A percentile compares a stretch with the other conserved stretches of the same genome.
phyloP scores from a whole-genome alignment of 345 rosid genomes.

The Lenwebbia sp. region DNA sequence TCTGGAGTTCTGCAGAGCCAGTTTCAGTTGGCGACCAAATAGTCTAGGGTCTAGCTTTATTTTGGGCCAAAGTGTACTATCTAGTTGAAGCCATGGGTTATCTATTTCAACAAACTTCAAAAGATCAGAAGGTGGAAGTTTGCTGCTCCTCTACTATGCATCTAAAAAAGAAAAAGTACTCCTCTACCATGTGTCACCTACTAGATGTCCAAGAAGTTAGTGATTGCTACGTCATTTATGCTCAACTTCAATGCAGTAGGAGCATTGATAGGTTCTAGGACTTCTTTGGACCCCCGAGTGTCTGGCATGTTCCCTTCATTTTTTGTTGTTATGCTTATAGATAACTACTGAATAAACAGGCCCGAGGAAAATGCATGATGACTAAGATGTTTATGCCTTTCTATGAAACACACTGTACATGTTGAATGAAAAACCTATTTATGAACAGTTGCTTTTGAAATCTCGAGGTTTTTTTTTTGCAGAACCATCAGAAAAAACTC shows the following conservation, averaged over 20 bases:
- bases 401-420: background rate
- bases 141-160: background rate
- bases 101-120: background rate
- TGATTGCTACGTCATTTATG: background rate
- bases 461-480: background rate
- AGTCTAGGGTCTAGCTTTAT: background rate
- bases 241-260: background rate
- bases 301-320: background rate
- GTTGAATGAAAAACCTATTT: background rate
- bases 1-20: background rate
- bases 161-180: background rate
- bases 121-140: background rate
- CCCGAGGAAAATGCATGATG: background rate
- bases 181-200: background rate
- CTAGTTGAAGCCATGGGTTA: background rate
- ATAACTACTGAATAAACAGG: background rate
- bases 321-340: background rate
- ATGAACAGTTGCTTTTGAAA: background rate
- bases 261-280: background rate
- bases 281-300: background rate
- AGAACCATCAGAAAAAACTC: background rate
- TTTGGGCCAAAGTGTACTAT: background rate
- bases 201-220: background rate
- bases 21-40: background rate
- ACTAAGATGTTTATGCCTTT: background rate